A percentile compares a stretch with the other conserved stretches of the same genome.
Evolutionary conservation across 768 basidiomycete genomes (phyloP).

Genomic region (Lentinula aciculospora): DNA sequence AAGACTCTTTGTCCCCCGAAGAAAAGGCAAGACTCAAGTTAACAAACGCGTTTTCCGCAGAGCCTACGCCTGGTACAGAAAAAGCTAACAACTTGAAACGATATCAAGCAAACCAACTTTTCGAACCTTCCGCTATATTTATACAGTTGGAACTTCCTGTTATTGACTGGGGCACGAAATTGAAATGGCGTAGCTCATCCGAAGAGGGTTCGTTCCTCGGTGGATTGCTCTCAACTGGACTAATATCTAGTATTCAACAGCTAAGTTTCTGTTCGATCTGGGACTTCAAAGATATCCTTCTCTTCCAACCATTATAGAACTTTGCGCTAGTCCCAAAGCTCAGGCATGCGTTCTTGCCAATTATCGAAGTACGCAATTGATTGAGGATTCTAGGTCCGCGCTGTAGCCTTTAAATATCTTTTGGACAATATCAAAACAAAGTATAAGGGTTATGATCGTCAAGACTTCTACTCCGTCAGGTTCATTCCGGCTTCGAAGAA

Average conservation of each 20-base stretch:
- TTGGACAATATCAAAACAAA: constrained; percentile 62
- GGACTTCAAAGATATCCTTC: constrained; percentile 69
- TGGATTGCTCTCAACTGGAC: neutral
- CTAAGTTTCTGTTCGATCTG: constrained; percentile 71
- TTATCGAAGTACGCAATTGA: neutral
- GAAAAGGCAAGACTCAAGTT: constrained; percentile 44
- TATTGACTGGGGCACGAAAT: constrained; percentile 78
- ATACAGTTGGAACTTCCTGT: constrained; percentile 73
- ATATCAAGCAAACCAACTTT: constrained; percentile 67
- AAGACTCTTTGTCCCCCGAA: constrained; percentile 40
- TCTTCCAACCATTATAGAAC: constrained; percentile 54
- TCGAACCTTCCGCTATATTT: constrained; percentile 75
- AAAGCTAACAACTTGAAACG: constrained; percentile 38
- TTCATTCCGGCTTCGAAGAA: constrained; percentile 75
- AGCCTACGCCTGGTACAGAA: constrained; percentile 22
- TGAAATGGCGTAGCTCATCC: constrained; percentile 75
- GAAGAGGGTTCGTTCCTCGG: constrained; percentile 68
- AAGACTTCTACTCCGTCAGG: constrained; percentile 47
- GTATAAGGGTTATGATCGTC: constrained; percentile 57
- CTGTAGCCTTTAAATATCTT: constrained; percentile 73
- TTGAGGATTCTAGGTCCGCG: constrained; percentile 29
- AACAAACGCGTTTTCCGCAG: constrained; percentile 79
- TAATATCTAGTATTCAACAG: constrained; percentile 30
- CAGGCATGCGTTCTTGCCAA: constrained; percentile 18
- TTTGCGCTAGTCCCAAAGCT: constrained; percentile 57